Evolutionary conservation across 2,329 filamentous ascomycete species (phyloP).

Genomic region (Elsinoe arachidis): DNA sequence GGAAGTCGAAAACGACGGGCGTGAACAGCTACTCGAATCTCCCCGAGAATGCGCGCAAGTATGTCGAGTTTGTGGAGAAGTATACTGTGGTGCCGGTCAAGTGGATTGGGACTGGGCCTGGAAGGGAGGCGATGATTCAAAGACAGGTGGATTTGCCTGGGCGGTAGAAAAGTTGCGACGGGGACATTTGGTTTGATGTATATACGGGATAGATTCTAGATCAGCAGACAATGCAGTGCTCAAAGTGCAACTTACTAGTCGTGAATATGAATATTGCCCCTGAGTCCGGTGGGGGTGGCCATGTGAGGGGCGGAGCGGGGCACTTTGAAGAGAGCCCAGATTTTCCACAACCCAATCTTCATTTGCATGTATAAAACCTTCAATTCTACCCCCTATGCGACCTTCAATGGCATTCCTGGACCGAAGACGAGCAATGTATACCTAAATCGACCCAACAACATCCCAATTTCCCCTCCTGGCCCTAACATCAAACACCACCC

Average conservation of each 20-base stretch:
- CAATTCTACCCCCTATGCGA: no score
- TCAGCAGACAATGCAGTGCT: background rate
- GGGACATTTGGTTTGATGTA: background rate
- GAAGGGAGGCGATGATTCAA: constrained; percentile 55
- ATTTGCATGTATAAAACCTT: no score
- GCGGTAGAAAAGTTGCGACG: background rate
- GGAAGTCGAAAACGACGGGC: constrained; percentile 56
- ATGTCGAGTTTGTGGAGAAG: constrained; percentile 59
- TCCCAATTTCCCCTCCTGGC: no score
- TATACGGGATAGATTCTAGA: constrained; percentile 5
- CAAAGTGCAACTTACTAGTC: background rate
- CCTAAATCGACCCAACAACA: no score
- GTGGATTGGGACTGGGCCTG: constrained; percentile 60
- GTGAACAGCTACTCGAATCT: constrained; percentile 54
- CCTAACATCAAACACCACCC: no score
- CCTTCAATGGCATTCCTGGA: no score
- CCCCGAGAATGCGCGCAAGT: constrained; percentile 55
- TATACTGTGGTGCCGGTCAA: constrained; percentile 55
- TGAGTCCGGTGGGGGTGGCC: background rate
- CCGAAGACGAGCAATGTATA: no score
- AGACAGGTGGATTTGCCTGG: constrained; percentile 27
- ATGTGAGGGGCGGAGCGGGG: background rate
- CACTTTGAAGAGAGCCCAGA: background rate
- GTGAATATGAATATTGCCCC: background rate
- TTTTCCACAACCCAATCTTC: no score